phyloP scores from a whole-genome alignment of 2,329 filamentous ascomycete genomes.

The Colletotrichum musicola region DNA sequence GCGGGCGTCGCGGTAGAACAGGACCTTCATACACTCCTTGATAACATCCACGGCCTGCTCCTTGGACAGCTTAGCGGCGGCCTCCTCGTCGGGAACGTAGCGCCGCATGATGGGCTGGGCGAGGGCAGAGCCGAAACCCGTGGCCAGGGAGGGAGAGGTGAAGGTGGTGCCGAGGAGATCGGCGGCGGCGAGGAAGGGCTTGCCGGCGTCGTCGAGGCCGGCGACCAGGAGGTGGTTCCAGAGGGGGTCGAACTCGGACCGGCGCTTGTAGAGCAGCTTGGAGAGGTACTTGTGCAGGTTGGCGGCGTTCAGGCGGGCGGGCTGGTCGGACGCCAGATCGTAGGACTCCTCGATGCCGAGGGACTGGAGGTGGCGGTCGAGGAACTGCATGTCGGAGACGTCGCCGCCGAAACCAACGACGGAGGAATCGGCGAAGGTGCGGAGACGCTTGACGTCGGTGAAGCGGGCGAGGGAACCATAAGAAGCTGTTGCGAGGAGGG shows the following conservation, averaged over 20 bases:
- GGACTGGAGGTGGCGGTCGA: constrained; percentile 89
- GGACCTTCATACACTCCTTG: constrained; percentile 97
- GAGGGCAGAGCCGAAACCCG: constrained; percentile 92
- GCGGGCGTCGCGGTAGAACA: constrained; percentile 96
- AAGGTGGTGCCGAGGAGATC: constrained; percentile 96
- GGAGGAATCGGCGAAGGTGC: constrained; percentile 84
- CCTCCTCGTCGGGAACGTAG: constrained; percentile 85
- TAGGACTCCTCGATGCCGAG: constrained; percentile 94
- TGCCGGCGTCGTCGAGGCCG: constrained; percentile 82
- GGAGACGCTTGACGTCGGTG: constrained; percentile 95
- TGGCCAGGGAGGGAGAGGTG: constrained; percentile 87
- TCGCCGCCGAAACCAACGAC: constrained; percentile 96
- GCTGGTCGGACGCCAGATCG: constrained; percentile 60
- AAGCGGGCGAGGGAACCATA: constrained; percentile 98
- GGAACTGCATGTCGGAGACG: constrained; percentile 99
- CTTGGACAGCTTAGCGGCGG: constrained; percentile 76
- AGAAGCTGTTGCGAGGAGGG: constrained; percentile 73
- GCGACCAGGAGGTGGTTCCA: constrained; percentile 97
- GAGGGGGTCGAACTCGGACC: constrained; percentile 94
- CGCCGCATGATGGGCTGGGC: constrained; percentile 92
- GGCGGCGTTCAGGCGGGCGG: constrained; percentile 79
- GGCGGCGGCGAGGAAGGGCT: constrained; percentile 91
- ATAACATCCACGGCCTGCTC: constrained; percentile 85
- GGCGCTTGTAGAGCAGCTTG: constrained; percentile 95
- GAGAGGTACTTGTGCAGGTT: constrained; percentile 97